Percentiles rank a stretch among this genome's conserved stretches.
These are phyloP conservation scores for Candolleomyces eurysporus DNA, from an alignment of 768 basidiomycete species.

Conservation along the genomic window DNA sequence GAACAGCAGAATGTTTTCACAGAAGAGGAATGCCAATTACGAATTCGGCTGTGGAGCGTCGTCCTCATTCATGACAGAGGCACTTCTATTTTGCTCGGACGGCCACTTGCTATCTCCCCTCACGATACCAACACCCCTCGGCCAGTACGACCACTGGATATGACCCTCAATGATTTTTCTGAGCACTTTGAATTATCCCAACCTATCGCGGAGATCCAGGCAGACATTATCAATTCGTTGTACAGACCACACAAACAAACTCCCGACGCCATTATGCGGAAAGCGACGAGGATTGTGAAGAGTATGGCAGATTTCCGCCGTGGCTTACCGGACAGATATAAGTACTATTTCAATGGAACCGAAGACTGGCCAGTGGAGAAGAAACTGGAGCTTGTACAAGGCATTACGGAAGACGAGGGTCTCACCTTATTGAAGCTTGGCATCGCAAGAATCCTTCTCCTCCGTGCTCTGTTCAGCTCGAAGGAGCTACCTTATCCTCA, in stretches of 20 bases:
- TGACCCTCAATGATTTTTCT: slow-evolving; percentile 51
- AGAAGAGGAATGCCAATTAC: slow-evolving; percentile 73
- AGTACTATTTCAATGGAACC: slow-evolving; percentile 75
- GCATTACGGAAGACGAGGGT: slow-evolving; percentile 78
- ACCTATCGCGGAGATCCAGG: slow-evolving; percentile 80
- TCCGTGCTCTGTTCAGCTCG: slow-evolving; percentile 77
- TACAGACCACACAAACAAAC: slow-evolving; percentile 75
- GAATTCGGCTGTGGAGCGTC: slow-evolving; percentile 82
- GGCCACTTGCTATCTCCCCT: slow-evolving; percentile 79
- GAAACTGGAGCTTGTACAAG: slow-evolving; percentile 63
- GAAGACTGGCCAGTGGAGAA: slow-evolving; percentile 70
- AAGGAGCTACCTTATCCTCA: slow-evolving; percentile 66
- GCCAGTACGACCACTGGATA: slow-evolving; percentile 50
- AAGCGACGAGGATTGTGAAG: slow-evolving; percentile 78
- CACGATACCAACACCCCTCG: slow-evolving; percentile 81
- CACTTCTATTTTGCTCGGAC: slow-evolving; percentile 82
- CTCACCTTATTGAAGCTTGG: slow-evolving; percentile 81
- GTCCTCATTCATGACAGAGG: slow-evolving; percentile 86
- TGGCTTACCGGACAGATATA: slow-evolving; percentile 69
- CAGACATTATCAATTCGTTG: slow-evolving; percentile 84
- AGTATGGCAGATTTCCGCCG: slow-evolving; percentile 70
- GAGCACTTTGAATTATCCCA: slow-evolving; percentile 79
- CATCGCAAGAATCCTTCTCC: slow-evolving; percentile 73
- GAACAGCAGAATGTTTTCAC: slow-evolving; percentile 49
- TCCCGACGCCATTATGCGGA: slow-evolving; percentile 68